These are phyloP conservation scores for Blastocystis sp. DNA, from an alignment of 352 stramenopile genomes.

Conservation along the genomic window DNA sequence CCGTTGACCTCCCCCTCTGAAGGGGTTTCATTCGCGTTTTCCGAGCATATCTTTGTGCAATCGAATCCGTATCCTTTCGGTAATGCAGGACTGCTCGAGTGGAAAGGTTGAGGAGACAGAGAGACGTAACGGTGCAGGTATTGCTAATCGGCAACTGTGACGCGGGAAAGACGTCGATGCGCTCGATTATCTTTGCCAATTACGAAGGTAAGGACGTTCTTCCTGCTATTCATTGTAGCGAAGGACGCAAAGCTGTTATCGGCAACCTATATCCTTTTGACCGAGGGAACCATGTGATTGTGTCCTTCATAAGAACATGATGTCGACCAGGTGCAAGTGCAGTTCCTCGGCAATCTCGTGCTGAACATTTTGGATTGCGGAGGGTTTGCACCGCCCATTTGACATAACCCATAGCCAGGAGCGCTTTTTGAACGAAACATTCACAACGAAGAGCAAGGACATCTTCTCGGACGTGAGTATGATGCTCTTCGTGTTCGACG, in stretches of 20 bases:
- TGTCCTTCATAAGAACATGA: constrained; percentile 80
- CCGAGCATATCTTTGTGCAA: no score
- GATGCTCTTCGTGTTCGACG: constrained; percentile 98
- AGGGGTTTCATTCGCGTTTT: no score
- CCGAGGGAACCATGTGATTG: not conserved
- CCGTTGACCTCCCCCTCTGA: no score
- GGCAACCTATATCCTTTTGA: constrained; percentile 83
- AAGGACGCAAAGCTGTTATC: constrained; percentile 95
- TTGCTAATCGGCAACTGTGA: constrained; percentile 93
- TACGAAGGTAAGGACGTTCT: constrained; percentile 85
- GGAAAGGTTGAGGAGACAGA: not conserved
- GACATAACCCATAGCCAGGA: constrained; percentile 87
- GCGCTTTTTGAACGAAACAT: constrained; percentile 97
- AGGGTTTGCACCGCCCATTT: constrained; percentile 78
- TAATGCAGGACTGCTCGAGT: constrained; percentile 19
- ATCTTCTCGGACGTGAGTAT: constrained; percentile 98
- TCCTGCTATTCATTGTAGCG: constrained; percentile 77
- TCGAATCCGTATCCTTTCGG: no score
- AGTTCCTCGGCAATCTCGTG: constrained; percentile 96
- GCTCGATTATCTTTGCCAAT: constrained; percentile 99
- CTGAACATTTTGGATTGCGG: constrained; percentile 99
- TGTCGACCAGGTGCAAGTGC: constrained; percentile 88
- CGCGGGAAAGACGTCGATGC: constrained; percentile 98
- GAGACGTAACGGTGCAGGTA: constrained; percentile 79
- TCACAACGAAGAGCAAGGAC: constrained; percentile 97